Base-by-base conservation (phyloP, 306 rosid genomes). In the Psophocarpus tetragonolobus region DNA sequence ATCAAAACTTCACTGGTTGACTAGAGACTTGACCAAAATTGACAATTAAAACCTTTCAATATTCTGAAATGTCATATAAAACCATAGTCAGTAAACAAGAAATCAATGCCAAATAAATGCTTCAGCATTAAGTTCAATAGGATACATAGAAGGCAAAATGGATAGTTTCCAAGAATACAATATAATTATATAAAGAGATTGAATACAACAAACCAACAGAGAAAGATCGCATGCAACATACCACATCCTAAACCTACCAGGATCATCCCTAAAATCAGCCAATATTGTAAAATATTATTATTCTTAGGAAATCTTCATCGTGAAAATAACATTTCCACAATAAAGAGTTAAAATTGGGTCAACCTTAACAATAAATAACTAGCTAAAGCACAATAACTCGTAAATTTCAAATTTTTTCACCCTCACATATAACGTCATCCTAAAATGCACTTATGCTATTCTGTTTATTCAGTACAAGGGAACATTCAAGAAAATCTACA, bases 1-100 rank as follows among this genome's bases (percentile, higher is more conserved):
- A 69, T 75, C 42, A 67, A 61, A 75, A 20, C 77, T 71, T 76
- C 77, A 74, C 77, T 4, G 21, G 60, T 29, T 13, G 51, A 63
- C 35, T 56, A 66, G 30, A 54, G 33, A 38, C 63, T 54, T 57
- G 71, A 70, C 69, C 51, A 14, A 54, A 77, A 76, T 32, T 67
- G 33, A 78, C 78, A 41, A 68, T 14, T 35, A 77, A 60, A 69
- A 62, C 76, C 68, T 60, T 73, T 41, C 80, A 75, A 71, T 78
- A 47, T 65, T 70, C 51, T 66, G 81, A 56, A 66, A 78, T 44
- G 23, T 48, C 27, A 74, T 32, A 77, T 11, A 68, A 60, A 45
- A 78, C 32, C 6, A 18, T 48, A 35, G 30, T 75, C 70, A 75
- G 73, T 13, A 38, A 17, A 44, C 68, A 56, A 54, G 20, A 70